Conservation (phyloP, 768 basidiomycete genomes). For the Gautieria morchelliformis region DNA sequence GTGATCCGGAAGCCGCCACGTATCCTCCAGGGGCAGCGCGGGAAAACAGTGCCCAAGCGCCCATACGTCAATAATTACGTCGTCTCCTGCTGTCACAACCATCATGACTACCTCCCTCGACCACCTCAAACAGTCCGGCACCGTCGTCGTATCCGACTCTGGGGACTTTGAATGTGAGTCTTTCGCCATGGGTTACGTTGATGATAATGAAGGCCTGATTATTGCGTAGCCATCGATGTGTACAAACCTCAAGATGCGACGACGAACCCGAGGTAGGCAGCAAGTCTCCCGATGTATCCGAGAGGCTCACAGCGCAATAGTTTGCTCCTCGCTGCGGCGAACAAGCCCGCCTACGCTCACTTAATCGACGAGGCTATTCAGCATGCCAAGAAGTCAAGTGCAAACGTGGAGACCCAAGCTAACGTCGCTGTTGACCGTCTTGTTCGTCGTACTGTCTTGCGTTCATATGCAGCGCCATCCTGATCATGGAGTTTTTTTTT, state of each 20-base stretch:
- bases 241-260: constrained; percentile 99
- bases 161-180: constrained; percentile 45
- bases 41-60: neutral
- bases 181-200: neutral
- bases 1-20: too few relatives aligned
- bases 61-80: neutral
- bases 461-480: constrained; percentile 1
- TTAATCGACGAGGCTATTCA: constrained; percentile 70
- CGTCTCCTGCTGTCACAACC: neutral
- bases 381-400: constrained; percentile 74
- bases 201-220: too few relatives aligned
- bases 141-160: constrained; percentile 41
- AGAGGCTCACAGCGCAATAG: neutral
- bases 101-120: constrained; percentile 74
- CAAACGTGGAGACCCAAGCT: constrained; percentile 62
- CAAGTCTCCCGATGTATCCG: too few relatives aligned
- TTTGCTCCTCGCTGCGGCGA: constrained; percentile 79
- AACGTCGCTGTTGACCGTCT: constrained; percentile 83
- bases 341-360: constrained; percentile 76
- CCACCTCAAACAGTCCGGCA: constrained; percentile 36
- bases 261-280: constrained; percentile 83
- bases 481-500: constrained; percentile 9
- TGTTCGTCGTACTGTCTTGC: constrained; percentile 32
- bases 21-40: too few relatives aligned
- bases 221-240: constrained; percentile 68